phyloP scores from a whole-genome alignment of 768 basidiomycete species.

The Tulasnella sp. region DNA sequence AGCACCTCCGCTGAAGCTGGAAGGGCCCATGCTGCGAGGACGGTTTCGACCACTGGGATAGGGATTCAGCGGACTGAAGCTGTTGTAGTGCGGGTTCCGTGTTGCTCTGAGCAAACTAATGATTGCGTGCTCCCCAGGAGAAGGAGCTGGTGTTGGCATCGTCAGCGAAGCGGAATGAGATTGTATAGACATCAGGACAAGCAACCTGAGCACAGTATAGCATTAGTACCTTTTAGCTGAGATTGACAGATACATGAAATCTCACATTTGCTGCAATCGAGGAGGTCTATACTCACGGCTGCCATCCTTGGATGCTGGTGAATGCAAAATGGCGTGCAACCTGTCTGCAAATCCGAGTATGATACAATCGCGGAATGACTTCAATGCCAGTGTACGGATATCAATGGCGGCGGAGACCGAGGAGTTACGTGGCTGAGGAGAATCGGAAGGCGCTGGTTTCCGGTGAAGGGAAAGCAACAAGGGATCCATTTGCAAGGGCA shows the following conservation, averaged over 20 bases:
- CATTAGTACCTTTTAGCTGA: not conserved
- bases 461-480: slow-evolving; percentile 58
- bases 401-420: slow-evolving; percentile 48
- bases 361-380: slow-evolving; percentile 67
- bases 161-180: slow-evolving; percentile 49
- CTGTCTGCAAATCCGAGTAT: slow-evolving; percentile 45
- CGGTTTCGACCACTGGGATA: not conserved
- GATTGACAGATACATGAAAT: not conserved
- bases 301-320: slow-evolving; percentile 7
- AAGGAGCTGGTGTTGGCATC: slow-evolving; percentile 38
- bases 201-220: slow-evolving; percentile 35
- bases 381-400: slow-evolving; percentile 65
- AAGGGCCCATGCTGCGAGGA: slow-evolving; percentile 35
- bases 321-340: slow-evolving; percentile 10
- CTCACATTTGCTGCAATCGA: slow-evolving; percentile 69
- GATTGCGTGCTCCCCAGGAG: slow-evolving; percentile 54
- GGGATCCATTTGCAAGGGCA: slow-evolving; percentile 49
- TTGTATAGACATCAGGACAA: slow-evolving; percentile 24
- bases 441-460: slow-evolving; percentile 36
- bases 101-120: slow-evolving; percentile 43
- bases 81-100: slow-evolving; percentile 6
- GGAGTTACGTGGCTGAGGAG: slow-evolving; percentile 33
- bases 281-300: slow-evolving; percentile 47
- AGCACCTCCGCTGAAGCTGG: slow-evolving; percentile 56
- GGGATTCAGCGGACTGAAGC: slow-evolving; percentile 7